Base-by-base conservation (phyloP, 1,284 basidiomycete species). In the Cutaneotrichosporon sp. region DNA sequence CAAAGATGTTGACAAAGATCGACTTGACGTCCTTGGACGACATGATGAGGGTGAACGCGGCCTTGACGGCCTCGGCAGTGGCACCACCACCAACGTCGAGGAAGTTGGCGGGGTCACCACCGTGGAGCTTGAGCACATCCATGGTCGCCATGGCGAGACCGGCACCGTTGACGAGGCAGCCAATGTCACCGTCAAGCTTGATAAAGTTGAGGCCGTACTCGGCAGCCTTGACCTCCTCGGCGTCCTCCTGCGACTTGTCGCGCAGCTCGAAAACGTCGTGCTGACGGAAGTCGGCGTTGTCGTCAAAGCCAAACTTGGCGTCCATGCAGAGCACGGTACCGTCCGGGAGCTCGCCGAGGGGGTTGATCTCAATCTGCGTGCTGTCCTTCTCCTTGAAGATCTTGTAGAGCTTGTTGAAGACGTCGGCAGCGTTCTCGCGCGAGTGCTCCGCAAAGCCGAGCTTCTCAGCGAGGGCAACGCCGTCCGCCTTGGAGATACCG, bases 141-240 rank as follows among this genome's bases (percentile, higher is more conserved):
- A 99, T 99, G 61, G 97, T 99, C 34, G 97, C 97, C 97, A 99
- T 99, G 61, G 97, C 97, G 66, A 99, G 85, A 80, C 97, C 97
- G 65, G 97, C 97, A 75, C 97, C 97, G 79, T 99, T 99, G 70
- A 99, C 97, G 65, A 99, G 85, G 82, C 97, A 99, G 50, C 97
- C 97, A 69, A 99, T 90, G 82, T 88, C 92, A 46, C 97, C 97
- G 78, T 99, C 97, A 58, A 99, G 89, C 84, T 99, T 98, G 86
- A 99, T 99, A 80, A 98, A 98, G 86, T 97, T 99, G 75, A 99
- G 86, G 76, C 92, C 90, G 72, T 91, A 92, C 81, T 81, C 73
- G 69, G 81, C 81, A n/a, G 92, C 92, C 80, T 92, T 90, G 52
- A 98, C 95, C 81, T 99, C 97, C 49, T 93, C 94, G 30, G 94